A percentile compares a stretch with the other conserved stretches of the same genome.
Evolutionary conservation across 129 eudicot species (phyloP).

Genomic region (Deinandra increscens): DNA sequence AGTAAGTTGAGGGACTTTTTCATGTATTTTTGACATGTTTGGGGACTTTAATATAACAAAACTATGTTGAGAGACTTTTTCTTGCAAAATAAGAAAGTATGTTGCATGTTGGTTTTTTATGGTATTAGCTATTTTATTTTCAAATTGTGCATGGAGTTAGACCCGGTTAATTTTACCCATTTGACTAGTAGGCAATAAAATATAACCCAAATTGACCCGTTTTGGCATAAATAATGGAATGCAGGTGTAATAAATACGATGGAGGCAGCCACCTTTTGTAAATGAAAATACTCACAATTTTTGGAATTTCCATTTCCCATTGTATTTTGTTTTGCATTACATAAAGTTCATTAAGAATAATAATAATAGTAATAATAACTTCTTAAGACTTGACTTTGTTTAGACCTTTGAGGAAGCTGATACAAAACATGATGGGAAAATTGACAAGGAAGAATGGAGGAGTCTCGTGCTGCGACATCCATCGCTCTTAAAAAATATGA

Average conservation of each 20-base stretch:
- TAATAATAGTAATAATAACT: background rate
- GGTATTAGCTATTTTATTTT: background rate
- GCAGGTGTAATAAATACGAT: background rate
- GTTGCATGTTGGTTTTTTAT: background rate
- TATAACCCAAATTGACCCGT: background rate
- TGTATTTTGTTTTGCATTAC: too few species aligned
- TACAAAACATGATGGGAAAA: conserved; percentile 95
- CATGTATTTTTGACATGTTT: background rate
- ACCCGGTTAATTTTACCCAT: background rate
- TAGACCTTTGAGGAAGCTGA: conserved; percentile 99
- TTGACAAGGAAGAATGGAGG: conserved; percentile 99
- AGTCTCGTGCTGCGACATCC: conserved; percentile 85
- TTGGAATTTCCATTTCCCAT: background rate
- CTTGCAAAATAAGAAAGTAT: background rate
- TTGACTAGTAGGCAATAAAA: background rate
- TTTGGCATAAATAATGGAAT: background rate
- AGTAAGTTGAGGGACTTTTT: too few species aligned
- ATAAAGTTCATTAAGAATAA: background rate
- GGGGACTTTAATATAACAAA: too few species aligned
- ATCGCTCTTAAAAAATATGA: conserved; percentile 89
- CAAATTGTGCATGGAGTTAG: background rate
- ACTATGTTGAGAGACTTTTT: background rate
- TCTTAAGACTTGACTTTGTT: background rate
- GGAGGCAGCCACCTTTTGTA: background rate
- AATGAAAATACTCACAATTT: background rate